A percentile compares a stretch with the other conserved stretches of the same genome.
Conservation (phyloP, 306 rosid species). For the Casuarina equisetifolia region DNA sequence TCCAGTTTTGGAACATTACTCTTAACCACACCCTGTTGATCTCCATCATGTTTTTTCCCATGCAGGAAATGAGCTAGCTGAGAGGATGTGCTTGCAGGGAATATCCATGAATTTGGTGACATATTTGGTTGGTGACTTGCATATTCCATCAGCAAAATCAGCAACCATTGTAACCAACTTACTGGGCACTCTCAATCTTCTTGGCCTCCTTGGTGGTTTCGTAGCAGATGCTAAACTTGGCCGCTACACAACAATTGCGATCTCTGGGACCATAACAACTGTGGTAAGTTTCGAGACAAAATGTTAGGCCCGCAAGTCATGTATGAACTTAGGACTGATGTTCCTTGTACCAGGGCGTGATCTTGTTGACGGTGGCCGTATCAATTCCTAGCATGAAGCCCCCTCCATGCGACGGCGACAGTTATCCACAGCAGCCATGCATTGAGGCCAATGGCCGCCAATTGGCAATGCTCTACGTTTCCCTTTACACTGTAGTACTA, state of each 20-base stretch:
- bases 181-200: constrained; percentile 87
- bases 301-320: not conserved
- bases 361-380: constrained; percentile 68
- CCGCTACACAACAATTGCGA: constrained; percentile 59
- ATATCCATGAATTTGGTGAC: constrained; percentile 90
- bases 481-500: constrained; percentile 66
- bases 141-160: constrained; percentile 75
- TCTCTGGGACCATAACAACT: constrained; percentile 59
- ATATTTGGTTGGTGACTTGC: constrained; percentile 65
- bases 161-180: constrained; percentile 83
- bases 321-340: not conserved
- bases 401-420: constrained; percentile 51
- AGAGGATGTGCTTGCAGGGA: constrained; percentile 87
- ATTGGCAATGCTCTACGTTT: constrained; percentile 59
- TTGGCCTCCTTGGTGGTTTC: constrained; percentile 91
- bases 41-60: not conserved
- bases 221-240: constrained; percentile 91
- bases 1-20: constrained; percentile 7
- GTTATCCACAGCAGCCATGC: constrained; percentile 61
- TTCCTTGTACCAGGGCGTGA: constrained; percentile 56
- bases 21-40: not conserved
- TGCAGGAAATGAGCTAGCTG: constrained; percentile 86
- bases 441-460: constrained; percentile 61
- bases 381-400: constrained; percentile 71
- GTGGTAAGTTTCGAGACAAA: constrained; percentile 42